Percentiles rank a stretch among this genome's conserved stretches.
phyloP scores from a whole-genome alignment of 2,329 filamentous ascomycete genomes.

The Colletotrichum aenigma region DNA sequence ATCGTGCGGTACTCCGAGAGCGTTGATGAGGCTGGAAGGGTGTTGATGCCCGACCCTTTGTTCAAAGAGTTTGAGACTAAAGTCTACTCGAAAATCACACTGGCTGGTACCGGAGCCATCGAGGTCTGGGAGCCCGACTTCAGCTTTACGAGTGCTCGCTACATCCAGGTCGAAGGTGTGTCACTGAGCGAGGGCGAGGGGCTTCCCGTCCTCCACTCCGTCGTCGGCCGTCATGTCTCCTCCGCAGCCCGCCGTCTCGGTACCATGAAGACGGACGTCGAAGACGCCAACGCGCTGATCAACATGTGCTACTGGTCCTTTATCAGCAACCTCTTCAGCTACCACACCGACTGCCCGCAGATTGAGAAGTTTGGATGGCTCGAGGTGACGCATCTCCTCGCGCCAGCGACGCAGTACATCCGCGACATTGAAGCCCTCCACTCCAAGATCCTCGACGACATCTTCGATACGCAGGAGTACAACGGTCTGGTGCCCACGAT shows the following conservation, averaged over 20 bases:
- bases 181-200: conserved; percentile 26
- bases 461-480: conserved; percentile 47
- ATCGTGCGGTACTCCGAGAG: conserved; percentile 28
- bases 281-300: conserved; percentile 43
- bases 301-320: conserved; percentile 51
- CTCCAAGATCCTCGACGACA: conserved; percentile 51
- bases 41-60: conserved; percentile 44
- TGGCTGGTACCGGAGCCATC: conserved; percentile 28
- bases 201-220: conserved; percentile 36
- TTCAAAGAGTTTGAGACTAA: conserved; percentile 35
- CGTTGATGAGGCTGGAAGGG: conserved; percentile 27
- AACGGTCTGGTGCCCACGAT: conserved; percentile 50
- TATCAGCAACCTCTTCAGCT: conserved; percentile 45
- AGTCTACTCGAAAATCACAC: conserved; percentile 41
- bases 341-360: conserved; percentile 51
- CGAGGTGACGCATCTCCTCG: conserved; percentile 49
- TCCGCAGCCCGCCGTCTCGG: conserved; percentile 40
- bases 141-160: conserved; percentile 44
- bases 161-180: conserved; percentile 44
- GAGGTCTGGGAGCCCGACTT: conserved; percentile 44
- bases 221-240: conserved; percentile 41
- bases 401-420: conserved; percentile 48
- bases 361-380: conserved; percentile 55
- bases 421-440: conserved; percentile 50
- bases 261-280: conserved; percentile 40